A percentile compares a stretch with the other conserved stretches of the same genome.
Conservation (phyloP, 116 monocot genomes). For the Phalaenopsis hybrid region DNA sequence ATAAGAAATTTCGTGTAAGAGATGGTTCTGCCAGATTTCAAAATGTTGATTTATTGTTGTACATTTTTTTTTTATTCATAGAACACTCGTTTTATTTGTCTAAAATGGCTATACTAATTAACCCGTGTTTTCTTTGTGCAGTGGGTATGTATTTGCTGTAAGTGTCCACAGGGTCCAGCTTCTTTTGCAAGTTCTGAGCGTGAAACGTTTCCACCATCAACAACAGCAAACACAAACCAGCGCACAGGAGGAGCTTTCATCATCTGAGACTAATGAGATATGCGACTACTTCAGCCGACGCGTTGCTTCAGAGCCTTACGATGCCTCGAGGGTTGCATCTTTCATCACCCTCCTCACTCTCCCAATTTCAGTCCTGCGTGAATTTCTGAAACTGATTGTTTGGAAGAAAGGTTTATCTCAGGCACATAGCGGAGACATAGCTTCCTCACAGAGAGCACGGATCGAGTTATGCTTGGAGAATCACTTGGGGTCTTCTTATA, state of each 20-base stretch:
- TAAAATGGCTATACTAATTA: no score
- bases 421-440: conserved; percentile 62
- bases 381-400: conserved; percentile 84
- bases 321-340: conserved; percentile 95
- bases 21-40: no score
- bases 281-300: conserved; percentile 95
- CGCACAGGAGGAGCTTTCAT: conserved; percentile 72
- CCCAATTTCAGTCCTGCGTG: conserved; percentile 73
- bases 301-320: conserved; percentile 94
- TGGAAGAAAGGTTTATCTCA: conserved; percentile 89
- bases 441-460: conserved; percentile 66
- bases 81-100: no score
- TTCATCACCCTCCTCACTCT: conserved; percentile 95
- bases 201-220: conserved; percentile 81
- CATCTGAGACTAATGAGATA: conserved; percentile 77
- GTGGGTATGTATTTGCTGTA: conserved; percentile 93
- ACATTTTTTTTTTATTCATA: no score
- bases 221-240: conserved; percentile 72
- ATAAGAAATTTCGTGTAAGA: no score
- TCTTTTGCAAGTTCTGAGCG: conserved; percentile 91
- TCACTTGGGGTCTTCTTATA: conserved; percentile 45
- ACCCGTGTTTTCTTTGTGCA: conserved; percentile 11
- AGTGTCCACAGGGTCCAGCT: conserved; percentile 96
- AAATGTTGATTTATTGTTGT: no score
- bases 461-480: conserved; percentile 90